phyloP scores from a whole-genome alignment of 805 yeast species.

The Kodamaea hsintzibuensis region DNA sequence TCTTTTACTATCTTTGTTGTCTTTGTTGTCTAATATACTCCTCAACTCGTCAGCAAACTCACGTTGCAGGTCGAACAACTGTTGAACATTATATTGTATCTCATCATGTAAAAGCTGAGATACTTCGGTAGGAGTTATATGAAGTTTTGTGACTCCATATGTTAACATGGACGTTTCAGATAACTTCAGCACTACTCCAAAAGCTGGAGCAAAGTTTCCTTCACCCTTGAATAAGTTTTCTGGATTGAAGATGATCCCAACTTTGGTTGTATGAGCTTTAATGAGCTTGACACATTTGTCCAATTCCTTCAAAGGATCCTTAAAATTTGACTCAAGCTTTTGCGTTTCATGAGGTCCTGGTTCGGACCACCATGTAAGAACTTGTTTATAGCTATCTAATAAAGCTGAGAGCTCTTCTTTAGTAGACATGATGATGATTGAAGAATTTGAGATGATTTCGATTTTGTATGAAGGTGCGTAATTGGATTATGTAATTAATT shows the following conservation, averaged over 20 bases:
- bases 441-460: constrained; percentile 6
- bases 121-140: constrained; percentile 25
- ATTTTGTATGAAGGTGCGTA: neutral
- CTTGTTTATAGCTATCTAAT: constrained; percentile 31
- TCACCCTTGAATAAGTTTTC: constrained; percentile 47
- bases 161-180: constrained; percentile 46
- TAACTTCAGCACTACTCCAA: constrained; percentile 47
- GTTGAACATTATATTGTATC: constrained; percentile 25
- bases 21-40: constrained; percentile 21
- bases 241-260: constrained; percentile 69
- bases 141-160: constrained; percentile 41
- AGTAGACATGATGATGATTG: constrained; percentile 9
- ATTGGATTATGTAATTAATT: neutral
- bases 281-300: constrained; percentile 58
- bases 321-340: constrained; percentile 30
- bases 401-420: constrained; percentile 24
- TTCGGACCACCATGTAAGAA: constrained; percentile 30
- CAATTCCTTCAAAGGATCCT: constrained; percentile 55
- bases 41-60: constrained; percentile 30
- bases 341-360: constrained; percentile 11
- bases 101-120: constrained; percentile 41
- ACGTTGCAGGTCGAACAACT: constrained; percentile 19
- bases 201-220: constrained; percentile 28
- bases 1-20: constrained; percentile 36
- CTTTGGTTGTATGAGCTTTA: constrained; percentile 75